These are phyloP conservation scores for Candida corydali DNA, from an alignment of 805 yeast genomes.

Conservation along the genomic window DNA sequence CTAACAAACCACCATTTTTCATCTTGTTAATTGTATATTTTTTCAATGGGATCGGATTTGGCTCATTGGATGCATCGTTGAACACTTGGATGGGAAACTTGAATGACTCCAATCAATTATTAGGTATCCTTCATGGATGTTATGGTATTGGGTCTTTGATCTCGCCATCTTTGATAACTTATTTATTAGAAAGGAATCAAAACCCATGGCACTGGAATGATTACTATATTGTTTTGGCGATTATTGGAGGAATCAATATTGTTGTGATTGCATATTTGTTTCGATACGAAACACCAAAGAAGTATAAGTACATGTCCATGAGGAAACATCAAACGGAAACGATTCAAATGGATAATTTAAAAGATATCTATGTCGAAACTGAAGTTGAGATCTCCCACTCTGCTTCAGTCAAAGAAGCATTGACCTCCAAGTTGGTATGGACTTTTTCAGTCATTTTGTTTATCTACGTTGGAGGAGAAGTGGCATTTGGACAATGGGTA, in stretches of 20 bases:
- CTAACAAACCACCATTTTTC: constrained; percentile 38
- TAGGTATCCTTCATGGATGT: constrained; percentile 50
- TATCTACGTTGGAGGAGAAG: constrained; percentile 50
- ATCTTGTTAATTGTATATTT: constrained; percentile 37
- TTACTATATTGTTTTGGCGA: constrained; percentile 37
- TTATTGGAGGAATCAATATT: constrained; percentile 20
- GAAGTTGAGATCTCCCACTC: constrained; percentile 12
- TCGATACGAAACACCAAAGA: constrained; percentile 42
- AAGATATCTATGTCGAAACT: constrained; percentile 1
- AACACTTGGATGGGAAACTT: constrained; percentile 51
- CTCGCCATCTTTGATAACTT: constrained; percentile 44
- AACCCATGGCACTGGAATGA: constrained; percentile 46
- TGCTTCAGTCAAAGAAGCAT: constrained; percentile 26
- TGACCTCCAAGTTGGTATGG: constrained; percentile 35
- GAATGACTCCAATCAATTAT: constrained; percentile 43
- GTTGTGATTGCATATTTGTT: constrained; percentile 24
- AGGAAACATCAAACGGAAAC: constrained; percentile 9
- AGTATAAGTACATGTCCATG: constrained; percentile 29
- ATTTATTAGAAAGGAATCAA: constrained; percentile 31
- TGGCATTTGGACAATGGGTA: constrained; percentile 52
- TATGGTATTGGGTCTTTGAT: constrained; percentile 53
- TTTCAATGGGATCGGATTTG: constrained; percentile 52
- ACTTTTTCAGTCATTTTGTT: constrained; percentile 40
- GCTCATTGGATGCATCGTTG: constrained; percentile 52
- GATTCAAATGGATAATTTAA: constrained; percentile 11